phyloP scores from a whole-genome alignment of 2,329 filamentous ascomycete species.

The Xylariaceae sp. region DNA sequence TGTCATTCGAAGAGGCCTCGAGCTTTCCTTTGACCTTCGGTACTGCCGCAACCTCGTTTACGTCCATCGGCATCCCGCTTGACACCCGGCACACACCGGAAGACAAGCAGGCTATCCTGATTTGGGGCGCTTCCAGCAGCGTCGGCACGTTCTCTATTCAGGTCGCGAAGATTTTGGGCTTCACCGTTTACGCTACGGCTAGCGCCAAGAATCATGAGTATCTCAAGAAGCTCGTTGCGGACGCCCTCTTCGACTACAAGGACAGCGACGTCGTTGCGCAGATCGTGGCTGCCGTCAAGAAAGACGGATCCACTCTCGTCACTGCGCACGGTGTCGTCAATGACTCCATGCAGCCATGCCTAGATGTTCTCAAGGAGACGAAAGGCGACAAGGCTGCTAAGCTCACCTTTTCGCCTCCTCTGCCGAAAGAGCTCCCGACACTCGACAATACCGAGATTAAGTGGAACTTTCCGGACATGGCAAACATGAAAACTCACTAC shows the following conservation, averaged over 20 bases:
- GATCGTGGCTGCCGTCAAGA: too few relatives aligned
- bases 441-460: neutral
- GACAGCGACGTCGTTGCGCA: too few relatives aligned
- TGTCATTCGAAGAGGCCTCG: too few relatives aligned
- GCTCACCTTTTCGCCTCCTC: neutral
- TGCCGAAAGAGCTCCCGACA: neutral
- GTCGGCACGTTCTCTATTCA: slow-evolving; percentile 2
- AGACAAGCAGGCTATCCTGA: slow-evolving; percentile 1
- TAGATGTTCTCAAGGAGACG: too few relatives aligned
- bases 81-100: neutral
- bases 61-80: neutral
- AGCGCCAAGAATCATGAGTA: neutral
- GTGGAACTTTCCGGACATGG: neutral
- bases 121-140: slow-evolving; percentile 2
- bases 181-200: neutral
- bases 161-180: slow-evolving; percentile 1
- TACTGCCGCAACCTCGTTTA: slow-evolving; percentile 2
- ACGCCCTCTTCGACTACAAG: too few relatives aligned
- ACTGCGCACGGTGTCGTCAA: too few relatives aligned
- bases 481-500: neutral
- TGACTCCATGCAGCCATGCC: too few relatives aligned
- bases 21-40: too few relatives aligned
- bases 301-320: too few relatives aligned
- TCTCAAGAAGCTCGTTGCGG: too few relatives aligned
- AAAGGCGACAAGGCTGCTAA: too few relatives aligned